Conservation (phyloP, 2,329 filamentous ascomycete genomes). For the Ophiostoma angusticollis region DNA sequence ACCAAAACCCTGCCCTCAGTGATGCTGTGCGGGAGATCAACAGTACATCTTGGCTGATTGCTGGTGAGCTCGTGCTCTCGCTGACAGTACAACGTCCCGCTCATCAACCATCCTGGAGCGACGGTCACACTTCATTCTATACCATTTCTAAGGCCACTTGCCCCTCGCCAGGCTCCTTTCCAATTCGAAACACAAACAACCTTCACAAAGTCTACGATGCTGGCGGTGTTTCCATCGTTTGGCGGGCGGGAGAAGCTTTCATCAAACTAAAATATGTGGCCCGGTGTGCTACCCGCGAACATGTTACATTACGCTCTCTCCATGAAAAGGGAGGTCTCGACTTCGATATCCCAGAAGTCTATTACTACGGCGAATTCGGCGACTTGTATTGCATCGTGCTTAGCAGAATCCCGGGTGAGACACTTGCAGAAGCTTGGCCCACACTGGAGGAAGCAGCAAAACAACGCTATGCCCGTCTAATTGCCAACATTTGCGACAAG, state of each 20-base stretch:
- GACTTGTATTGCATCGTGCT: background rate
- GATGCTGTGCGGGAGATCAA: background rate
- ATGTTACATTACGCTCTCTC: background rate
- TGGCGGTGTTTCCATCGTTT: background rate
- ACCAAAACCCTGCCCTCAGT: background rate
- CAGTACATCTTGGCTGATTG: background rate
- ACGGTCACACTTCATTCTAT: background rate
- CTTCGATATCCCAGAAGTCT: background rate
- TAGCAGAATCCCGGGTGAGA: background rate
- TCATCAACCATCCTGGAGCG: conserved; percentile 1
- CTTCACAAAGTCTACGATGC: background rate
- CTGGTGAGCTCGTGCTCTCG: background rate
- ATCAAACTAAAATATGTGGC: background rate
- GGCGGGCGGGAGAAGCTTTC: background rate
- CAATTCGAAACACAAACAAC: background rate
- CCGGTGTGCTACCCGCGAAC: background rate
- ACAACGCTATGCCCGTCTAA: background rate
- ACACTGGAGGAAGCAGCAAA: background rate
- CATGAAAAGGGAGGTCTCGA: background rate
- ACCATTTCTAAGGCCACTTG: background rate
- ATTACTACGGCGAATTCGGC: background rate
- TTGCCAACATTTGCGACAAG: background rate
- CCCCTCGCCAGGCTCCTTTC: background rate
- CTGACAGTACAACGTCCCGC: background rate
- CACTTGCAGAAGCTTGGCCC: background rate